Conservation (phyloP, 805 yeast genomes). For the Clavispora phyllophila region DNA sequence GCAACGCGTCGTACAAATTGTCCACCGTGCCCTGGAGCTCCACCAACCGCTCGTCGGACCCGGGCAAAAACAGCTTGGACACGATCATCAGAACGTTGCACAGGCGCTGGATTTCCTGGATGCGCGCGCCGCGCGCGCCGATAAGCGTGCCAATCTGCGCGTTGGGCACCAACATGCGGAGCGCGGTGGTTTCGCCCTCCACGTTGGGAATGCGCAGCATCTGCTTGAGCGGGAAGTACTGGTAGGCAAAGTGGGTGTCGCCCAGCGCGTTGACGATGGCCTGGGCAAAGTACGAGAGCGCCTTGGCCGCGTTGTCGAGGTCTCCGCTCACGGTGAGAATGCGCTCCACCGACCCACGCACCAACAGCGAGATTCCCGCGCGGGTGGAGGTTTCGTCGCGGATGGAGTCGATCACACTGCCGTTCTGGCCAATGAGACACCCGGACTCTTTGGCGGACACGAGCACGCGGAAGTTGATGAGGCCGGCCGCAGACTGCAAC, state of each 20-base stretch:
- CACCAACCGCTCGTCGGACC: conserved; percentile 79
- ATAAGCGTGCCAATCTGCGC: conserved; percentile 85
- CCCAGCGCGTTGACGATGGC: conserved; percentile 47
- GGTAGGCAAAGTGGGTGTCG: conserved; percentile 35
- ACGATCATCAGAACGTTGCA: conserved; percentile 79
- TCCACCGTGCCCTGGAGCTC: conserved; percentile 80
- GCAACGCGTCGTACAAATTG: conserved; percentile 51
- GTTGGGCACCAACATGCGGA: conserved; percentile 75
- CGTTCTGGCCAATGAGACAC: conserved; percentile 81
- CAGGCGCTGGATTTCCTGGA: conserved; percentile 68
- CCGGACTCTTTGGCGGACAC: conserved; percentile 87
- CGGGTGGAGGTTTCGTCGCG: conserved; percentile 72
- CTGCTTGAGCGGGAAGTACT: conserved; percentile 56
- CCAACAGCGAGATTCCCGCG: conserved; percentile 81
- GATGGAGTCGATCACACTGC: conserved; percentile 68
- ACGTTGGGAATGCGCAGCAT: conserved; percentile 48
- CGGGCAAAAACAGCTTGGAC: conserved; percentile 74
- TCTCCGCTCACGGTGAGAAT: conserved; percentile 75
- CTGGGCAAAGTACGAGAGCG: conserved; percentile 65
- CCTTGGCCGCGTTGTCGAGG: conserved; percentile 61
- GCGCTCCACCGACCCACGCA: conserved; percentile 77
- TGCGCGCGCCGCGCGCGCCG: conserved; percentile 77
- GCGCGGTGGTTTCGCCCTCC: conserved; percentile 46
- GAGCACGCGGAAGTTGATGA: conserved; percentile 48
- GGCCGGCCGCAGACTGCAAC: conserved; percentile 24